phyloP scores from a whole-genome alignment of 2,329 filamentous ascomycete genomes.

The Aspergillus sojae region DNA sequence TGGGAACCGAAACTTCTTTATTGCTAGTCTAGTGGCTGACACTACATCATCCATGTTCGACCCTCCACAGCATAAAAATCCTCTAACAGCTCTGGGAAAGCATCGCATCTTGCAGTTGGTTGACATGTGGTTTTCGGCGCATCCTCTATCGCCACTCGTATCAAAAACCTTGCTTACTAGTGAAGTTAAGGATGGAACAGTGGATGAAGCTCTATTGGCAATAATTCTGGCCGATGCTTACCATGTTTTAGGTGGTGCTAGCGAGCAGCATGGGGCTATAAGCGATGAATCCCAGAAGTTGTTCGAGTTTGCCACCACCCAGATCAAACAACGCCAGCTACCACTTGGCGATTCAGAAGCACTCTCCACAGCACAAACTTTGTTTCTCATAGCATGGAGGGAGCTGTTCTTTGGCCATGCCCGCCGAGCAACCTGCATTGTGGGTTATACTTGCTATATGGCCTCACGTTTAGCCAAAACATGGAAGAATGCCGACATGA shows the following conservation, averaged over 20 bases:
- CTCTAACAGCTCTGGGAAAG: conserved; percentile 17
- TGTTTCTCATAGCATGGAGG: conserved; percentile 10
- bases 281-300: neutral
- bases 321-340: conserved; percentile 27
- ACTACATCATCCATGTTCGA: conserved; percentile 10
- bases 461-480: conserved; percentile 36
- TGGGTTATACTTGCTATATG: conserved; percentile 37
- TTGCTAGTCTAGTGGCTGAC: conserved; percentile 8
- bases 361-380: conserved; percentile 7
- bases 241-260: neutral
- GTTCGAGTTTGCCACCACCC: conserved; percentile 33
- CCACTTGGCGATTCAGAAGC: conserved; percentile 1
- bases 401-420: conserved; percentile 9
- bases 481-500: conserved; percentile 23
- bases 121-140: conserved; percentile 47
- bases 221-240: conserved; percentile 44
- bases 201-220: conserved; percentile 45
- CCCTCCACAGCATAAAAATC: conserved; percentile 1
- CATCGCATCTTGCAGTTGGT: conserved; percentile 33
- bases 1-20: neutral
- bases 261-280: neutral
- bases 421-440: conserved; percentile 40
- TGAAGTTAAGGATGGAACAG: conserved; percentile 42
- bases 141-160: conserved; percentile 45
- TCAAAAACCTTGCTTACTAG: conserved; percentile 47